phyloP scores from a whole-genome alignment of 208 protist species.

The Trypanosoma caninum region DNA sequence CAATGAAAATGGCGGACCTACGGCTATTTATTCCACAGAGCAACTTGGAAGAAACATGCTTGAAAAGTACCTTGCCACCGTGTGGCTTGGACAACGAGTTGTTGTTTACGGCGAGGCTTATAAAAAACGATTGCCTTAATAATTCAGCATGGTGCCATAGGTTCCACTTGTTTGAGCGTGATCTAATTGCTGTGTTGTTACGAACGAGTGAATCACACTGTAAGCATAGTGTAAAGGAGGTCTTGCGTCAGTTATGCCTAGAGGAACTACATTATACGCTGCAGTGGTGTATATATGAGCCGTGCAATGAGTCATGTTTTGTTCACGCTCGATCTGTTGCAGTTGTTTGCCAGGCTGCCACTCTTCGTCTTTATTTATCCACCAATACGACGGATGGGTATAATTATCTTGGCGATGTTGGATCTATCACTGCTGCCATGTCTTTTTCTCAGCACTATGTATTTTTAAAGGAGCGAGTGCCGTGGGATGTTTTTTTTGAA shows the following conservation, averaged over 20 bases:
- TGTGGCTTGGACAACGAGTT: conserved; percentile 53
- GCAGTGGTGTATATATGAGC: conserved; percentile 56
- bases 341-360: conserved; percentile 36
- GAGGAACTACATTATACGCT: conserved; percentile 57
- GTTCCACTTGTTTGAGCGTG: conserved; percentile 38
- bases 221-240: conserved; percentile 1
- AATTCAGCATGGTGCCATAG: conserved; percentile 87
- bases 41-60: conserved; percentile 13
- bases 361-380: conserved; percentile 23
- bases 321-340: conserved; percentile 54
- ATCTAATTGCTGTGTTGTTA: conserved; percentile 39
- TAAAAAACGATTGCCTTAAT: conserved; percentile 61
- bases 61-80: conserved; percentile 21
- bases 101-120: conserved; percentile 41
- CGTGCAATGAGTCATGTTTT: conserved; percentile 73
- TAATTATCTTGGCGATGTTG: background rate
- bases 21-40: conserved; percentile 12
- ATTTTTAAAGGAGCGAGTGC: conserved; percentile 18
- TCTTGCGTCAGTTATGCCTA: conserved; percentile 31
- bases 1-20: background rate
- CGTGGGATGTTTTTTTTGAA: conserved; percentile 34
- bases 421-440: background rate
- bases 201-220: background rate
- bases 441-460: conserved; percentile 1
- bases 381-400: background rate